A percentile compares a stretch with the other conserved stretches of the same genome.
phyloP scores from a whole-genome alignment of 2,329 filamentous ascomycete species.

The Colletotrichum australisinense region DNA sequence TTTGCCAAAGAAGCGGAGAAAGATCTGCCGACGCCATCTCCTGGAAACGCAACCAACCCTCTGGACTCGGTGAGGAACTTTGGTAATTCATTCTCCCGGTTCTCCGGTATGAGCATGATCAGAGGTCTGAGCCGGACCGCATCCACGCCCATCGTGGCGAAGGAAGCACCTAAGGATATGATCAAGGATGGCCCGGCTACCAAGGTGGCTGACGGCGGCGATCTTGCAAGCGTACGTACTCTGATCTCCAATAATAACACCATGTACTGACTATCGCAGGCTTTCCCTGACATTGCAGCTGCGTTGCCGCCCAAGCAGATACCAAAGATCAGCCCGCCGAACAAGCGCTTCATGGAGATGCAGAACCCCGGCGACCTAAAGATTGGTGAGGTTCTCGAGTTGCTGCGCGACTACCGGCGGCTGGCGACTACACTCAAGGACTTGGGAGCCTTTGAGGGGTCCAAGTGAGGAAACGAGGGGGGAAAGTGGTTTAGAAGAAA shows the following conservation, averaged over 20 bases:
- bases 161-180: constrained; percentile 36
- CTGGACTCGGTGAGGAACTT: constrained; percentile 87
- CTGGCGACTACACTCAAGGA: constrained; percentile 74
- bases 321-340: constrained; percentile 72
- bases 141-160: constrained; percentile 51
- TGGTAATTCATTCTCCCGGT: constrained; percentile 82
- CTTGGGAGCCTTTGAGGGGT: constrained; percentile 67
- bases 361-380: constrained; percentile 77
- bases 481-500: background rate
- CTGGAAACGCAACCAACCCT: constrained; percentile 26
- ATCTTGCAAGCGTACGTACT: constrained; percentile 66
- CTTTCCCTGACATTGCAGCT: constrained; percentile 70
- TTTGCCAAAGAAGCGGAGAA: constrained; percentile 58
- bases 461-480: constrained; percentile 40
- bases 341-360: constrained; percentile 78
- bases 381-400: constrained; percentile 77
- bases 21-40: constrained; percentile 42
- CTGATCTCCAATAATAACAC: background rate
- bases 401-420: constrained; percentile 80
- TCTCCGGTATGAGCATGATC: constrained; percentile 79
- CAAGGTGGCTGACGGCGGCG: constrained; percentile 61
- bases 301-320: constrained; percentile 65
- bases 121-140: constrained; percentile 76
- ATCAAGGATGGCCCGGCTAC: constrained; percentile 6
- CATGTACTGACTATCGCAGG: constrained; percentile 50